Conservation (phyloP, 2,329 filamentous ascomycete genomes). For the Ceratocystis diversiconidia region DNA sequence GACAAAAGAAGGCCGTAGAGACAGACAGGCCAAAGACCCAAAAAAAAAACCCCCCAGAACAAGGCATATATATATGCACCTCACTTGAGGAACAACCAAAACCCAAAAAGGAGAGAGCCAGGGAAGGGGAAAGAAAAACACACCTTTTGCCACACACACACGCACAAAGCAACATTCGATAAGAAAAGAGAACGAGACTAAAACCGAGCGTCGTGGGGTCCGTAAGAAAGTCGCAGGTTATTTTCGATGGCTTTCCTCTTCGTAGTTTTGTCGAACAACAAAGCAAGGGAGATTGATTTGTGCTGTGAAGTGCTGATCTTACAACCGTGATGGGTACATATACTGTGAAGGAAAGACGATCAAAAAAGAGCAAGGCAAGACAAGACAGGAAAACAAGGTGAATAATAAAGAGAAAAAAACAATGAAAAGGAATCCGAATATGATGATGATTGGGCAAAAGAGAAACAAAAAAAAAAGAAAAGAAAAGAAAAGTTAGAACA, state of each 20-base stretch:
- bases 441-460: conserved; percentile 3
- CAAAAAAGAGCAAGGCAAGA: not conserved
- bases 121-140: not conserved
- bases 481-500: conserved; percentile 1
- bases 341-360: conserved; percentile 6
- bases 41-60: not conserved
- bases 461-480: conserved; percentile 1
- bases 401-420: conserved; percentile 8
- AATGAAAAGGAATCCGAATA: conserved; percentile 2
- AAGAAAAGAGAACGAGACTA: not conserved
- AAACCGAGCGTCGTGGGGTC: not conserved
- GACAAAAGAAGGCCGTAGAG: not conserved
- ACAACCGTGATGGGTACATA: conserved; percentile 9
- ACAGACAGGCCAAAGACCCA: not conserved
- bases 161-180: not conserved
- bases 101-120: not conserved
- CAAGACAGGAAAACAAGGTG: not conserved
- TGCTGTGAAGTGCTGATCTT: not conserved
- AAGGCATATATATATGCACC: not conserved
- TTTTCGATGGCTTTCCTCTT: not conserved
- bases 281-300: conserved; percentile 4
- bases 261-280: not conserved
- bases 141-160: conserved; percentile 11
- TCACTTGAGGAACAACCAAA: not conserved
- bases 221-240: not conserved